Conservation (phyloP, 140 eudicot genomes). For the Flaveria floridana region DNA sequence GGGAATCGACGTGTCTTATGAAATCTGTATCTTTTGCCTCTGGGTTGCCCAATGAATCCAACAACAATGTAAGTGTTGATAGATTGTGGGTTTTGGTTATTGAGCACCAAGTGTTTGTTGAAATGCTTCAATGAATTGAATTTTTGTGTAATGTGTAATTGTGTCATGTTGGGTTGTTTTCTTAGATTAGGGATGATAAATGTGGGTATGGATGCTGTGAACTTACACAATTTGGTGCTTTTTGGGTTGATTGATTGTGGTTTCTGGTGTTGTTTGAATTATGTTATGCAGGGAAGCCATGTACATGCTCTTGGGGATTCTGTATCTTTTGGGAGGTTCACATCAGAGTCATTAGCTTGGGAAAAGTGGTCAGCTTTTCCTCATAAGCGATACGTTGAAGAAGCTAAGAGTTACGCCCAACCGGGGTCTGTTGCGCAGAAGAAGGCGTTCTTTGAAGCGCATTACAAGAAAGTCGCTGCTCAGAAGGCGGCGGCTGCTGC, state of each 20-base stretch:
- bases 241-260: neutral
- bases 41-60: constrained; percentile 36
- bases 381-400: constrained; percentile 75
- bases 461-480: constrained; percentile 85
- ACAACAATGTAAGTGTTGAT: neutral
- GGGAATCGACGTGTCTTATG: constrained; percentile 71
- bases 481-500: constrained; percentile 47
- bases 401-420: constrained; percentile 79
- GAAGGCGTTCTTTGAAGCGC: constrained; percentile 94
- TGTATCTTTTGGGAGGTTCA: constrained; percentile 51
- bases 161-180: neutral
- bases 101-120: constrained; percentile 18
- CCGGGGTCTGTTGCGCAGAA: constrained; percentile 94
- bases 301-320: constrained; percentile 58
- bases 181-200: neutral
- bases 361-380: constrained; percentile 87
- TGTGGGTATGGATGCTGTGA: too few species aligned
- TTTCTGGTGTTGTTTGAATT: neutral
- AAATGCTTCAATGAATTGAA: constrained; percentile 16
- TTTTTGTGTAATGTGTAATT: neutral
- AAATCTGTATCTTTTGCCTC: constrained; percentile 54
- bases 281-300: constrained; percentile 38
- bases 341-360: constrained; percentile 75
- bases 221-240: neutral
- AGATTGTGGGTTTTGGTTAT: neutral